Percentiles rank a stretch among this genome's conserved stretches.
These are phyloP conservation scores for Ophiognomonia clavigignenti-juglandacearum DNA, from an alignment of 2,329 filamentous ascomycete species.

Conservation along the genomic window DNA sequence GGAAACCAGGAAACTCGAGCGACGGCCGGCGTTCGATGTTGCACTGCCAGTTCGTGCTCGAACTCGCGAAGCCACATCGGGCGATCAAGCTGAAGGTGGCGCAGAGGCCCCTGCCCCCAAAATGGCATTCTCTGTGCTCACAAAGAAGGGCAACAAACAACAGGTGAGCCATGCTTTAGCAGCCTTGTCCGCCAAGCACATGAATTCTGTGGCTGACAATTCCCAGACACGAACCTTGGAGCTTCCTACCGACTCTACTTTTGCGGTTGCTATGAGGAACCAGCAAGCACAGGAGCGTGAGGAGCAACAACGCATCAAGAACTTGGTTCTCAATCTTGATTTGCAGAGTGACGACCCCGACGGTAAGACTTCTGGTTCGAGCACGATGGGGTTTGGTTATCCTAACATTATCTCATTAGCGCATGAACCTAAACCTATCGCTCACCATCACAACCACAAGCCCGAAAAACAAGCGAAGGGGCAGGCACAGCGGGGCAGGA, in stretches of 20 bases:
- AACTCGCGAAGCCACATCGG: conserved; percentile 51
- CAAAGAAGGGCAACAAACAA: conserved; percentile 92
- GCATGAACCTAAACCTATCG: conserved; percentile 41
- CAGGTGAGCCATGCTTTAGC: conserved; percentile 53
- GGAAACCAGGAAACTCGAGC: conserved; percentile 92
- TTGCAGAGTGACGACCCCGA: conserved; percentile 76
- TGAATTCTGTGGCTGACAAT: conserved; percentile 13
- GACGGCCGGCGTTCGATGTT: conserved; percentile 93
- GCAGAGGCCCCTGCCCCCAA: conserved; percentile 42
- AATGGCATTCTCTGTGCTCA: conserved; percentile 97
- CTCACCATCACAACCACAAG: conserved; percentile 47
- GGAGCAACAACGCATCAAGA: conserved; percentile 98
- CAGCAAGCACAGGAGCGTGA: conserved; percentile 93
- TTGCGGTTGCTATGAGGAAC: conserved; percentile 92
- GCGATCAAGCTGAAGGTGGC: conserved; percentile 31
- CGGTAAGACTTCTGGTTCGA: no score
- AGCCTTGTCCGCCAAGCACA: not conserved
- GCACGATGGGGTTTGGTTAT: no score
- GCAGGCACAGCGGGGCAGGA: conserved; percentile 76
- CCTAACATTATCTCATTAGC: conserved; percentile 29
- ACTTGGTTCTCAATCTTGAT: conserved; percentile 93
- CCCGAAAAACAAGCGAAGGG: conserved; percentile 54
- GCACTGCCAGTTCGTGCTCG: conserved; percentile 82
- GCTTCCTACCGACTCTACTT: conserved; percentile 83
- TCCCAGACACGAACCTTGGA: conserved; percentile 82